A percentile compares a stretch with the other conserved stretches of the same genome.
These are phyloP conservation scores for Lachnellula hyalina DNA, from an alignment of 2,329 filamentous ascomycete species.

Conservation along the genomic window DNA sequence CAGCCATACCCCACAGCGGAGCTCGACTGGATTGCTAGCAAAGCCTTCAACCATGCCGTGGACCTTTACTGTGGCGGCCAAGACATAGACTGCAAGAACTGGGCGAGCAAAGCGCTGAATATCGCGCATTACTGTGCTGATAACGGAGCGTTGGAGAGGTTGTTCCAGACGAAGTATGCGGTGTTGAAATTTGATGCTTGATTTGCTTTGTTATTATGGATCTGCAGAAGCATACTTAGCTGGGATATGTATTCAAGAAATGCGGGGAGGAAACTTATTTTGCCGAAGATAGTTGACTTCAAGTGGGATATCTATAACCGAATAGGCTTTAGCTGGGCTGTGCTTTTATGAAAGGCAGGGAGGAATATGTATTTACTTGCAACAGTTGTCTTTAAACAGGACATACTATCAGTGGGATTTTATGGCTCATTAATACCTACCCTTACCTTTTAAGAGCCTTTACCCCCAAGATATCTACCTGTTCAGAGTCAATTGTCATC, in stretches of 20 bases:
- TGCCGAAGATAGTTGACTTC: background rate
- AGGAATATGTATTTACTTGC: too few relatives aligned
- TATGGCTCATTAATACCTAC: too few relatives aligned
- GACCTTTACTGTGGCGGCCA: slow-evolving; percentile 57
- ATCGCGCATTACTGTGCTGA: slow-evolving; percentile 29
- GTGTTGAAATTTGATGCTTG: slow-evolving; percentile 25
- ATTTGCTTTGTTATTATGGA: background rate
- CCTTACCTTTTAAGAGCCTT: too few relatives aligned
- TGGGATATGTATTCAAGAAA: background rate
- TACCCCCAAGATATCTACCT: too few relatives aligned
- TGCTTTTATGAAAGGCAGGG: too few relatives aligned
- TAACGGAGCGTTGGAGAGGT: slow-evolving; percentile 23
- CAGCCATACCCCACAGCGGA: slow-evolving; percentile 59
- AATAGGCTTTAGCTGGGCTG: background rate
- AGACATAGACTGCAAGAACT: slow-evolving; percentile 46
- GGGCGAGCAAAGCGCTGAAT: slow-evolving; percentile 31
- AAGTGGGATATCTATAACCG: background rate
- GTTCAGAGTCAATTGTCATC: too few relatives aligned
- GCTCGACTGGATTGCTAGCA: slow-evolving; percentile 69
- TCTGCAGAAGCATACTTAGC: background rate
- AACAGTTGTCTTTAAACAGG: too few relatives aligned
- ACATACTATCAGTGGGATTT: too few relatives aligned
- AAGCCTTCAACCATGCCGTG: slow-evolving; percentile 64
- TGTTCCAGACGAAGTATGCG: slow-evolving; percentile 26
- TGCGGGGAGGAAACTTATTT: background rate